Evolutionary conservation across 768 basidiomycete genomes (phyloP), one percentile per base, ranked within the genome.

Genomic region (Trametes maxima): DNA sequence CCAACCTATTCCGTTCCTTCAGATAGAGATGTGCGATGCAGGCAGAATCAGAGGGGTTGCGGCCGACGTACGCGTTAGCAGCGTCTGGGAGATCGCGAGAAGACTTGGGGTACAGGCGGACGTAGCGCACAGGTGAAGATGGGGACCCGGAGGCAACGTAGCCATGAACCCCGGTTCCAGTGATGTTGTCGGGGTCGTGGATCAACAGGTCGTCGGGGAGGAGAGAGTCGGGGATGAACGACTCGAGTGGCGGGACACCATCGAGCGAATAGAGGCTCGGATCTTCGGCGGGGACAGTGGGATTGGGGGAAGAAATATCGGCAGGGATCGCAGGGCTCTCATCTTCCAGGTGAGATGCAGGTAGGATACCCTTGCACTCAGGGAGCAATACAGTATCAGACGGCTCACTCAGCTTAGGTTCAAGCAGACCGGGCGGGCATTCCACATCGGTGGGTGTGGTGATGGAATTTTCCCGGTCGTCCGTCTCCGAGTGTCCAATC

Each of bases 1-100:
- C 85, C 2, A 76, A 60, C 19, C 14, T 25, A n/a, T 75, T 63
- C 0, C 37, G 39, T 0, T 77, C 75, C 1, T 77, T 74, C 53
- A 87, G 59, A 57, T 82, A 84, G 17, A 85, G 71, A 65, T 85
- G 83, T 1, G 79, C 80, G 36, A 22, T 44, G 37, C 22, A 42
- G 10, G 22, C 39, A 14, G 42, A 22, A 10, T n/a, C 44, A 5
- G 13, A 35, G 25, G 57, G 50, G 19, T 45, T 24, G 40, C 40
- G 57, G 33, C 17, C 21, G 13, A 33, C 16, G 28, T 17, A 49
- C 25, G 48, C 48, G 22, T 49, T 33, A 7, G 17, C 5, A 22
- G 50, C 16, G 13, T 24, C 13, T 17, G 39, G 12, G 25, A 7
- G 43, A 22, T 22, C 19, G 16, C 22, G 44, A 11, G 42, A 22